These are phyloP conservation scores for Carex scoparia DNA, from an alignment of 176 grass and related monocot genomes.

Conservation along the genomic window DNA sequence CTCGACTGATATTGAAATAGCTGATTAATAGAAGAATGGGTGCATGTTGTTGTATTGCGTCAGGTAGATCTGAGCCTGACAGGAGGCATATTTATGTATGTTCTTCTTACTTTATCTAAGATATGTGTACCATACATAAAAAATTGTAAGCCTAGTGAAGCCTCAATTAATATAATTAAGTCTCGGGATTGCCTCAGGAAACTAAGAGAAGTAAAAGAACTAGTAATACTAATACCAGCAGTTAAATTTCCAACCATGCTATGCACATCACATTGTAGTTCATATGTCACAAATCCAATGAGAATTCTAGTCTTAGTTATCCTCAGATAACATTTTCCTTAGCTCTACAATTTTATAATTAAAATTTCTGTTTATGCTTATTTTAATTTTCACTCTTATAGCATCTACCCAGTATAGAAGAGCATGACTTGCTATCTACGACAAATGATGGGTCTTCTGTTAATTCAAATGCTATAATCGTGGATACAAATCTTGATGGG, in stretches of 20 bases:
- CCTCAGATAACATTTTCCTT: neutral
- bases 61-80: slow-evolving; percentile 48
- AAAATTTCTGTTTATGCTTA: neutral
- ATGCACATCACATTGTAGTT: neutral
- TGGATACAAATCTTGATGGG: slow-evolving; percentile 66
- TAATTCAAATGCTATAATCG: slow-evolving; percentile 44
- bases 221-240: neutral
- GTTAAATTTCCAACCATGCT: neutral
- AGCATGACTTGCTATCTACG: slow-evolving; percentile 63
- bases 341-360: neutral
- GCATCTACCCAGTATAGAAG: slow-evolving; percentile 60
- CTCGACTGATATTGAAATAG: slow-evolving; percentile 22
- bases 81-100: slow-evolving; percentile 69
- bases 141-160: neutral
- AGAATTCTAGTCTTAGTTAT: neutral
- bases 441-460: slow-evolving; percentile 52
- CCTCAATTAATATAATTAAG: neutral
- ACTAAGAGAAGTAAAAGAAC: neutral
- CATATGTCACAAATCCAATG: neutral
- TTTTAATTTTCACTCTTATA: slow-evolving; percentile 29
- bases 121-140: neutral
- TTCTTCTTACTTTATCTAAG: neutral
- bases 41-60: slow-evolving; percentile 75
- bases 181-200: neutral
- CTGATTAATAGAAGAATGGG: slow-evolving; percentile 55